Conservation (phyloP, 352 stramenopile species). For the Phytophthora pini region DNA sequence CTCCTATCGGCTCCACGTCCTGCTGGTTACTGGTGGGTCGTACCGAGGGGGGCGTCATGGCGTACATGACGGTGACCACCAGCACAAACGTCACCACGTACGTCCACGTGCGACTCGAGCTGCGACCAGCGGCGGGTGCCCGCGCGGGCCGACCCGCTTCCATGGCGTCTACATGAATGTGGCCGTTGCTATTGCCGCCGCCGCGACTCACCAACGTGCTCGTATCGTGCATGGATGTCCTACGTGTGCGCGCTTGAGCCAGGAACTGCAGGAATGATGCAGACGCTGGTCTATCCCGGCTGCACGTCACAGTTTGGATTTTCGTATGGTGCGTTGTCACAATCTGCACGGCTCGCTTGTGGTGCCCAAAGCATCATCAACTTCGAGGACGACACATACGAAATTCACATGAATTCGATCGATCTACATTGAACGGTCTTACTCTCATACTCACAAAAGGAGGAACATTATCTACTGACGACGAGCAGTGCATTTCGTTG, state of each 20-base stretch:
- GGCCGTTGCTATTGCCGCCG: slow-evolving; percentile 8
- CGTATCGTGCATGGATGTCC: slow-evolving; percentile 23
- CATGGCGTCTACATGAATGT: slow-evolving; percentile 12
- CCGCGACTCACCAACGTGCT: slow-evolving; percentile 28
- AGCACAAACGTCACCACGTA: slow-evolving; percentile 19
- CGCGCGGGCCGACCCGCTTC: slow-evolving; percentile 12
- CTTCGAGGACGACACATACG: no score
- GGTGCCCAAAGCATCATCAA: background rate
- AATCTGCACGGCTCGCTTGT: background rate
- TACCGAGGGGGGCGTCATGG: slow-evolving; percentile 15
- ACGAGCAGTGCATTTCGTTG: background rate
- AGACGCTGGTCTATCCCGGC: slow-evolving; percentile 13
- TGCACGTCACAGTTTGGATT: background rate
- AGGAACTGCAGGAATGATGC: slow-evolving; percentile 20
- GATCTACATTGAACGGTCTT: background rate
- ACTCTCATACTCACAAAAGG: slow-evolving; percentile 1
- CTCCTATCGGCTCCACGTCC: background rate
- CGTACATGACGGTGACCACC: slow-evolving; percentile 25
- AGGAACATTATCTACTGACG: background rate
- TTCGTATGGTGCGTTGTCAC: background rate
- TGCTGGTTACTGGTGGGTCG: background rate
- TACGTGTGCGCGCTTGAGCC: slow-evolving; percentile 17
- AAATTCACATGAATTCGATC: no score
- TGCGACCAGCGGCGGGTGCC: slow-evolving; percentile 7
- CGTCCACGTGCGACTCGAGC: slow-evolving; percentile 21